These are phyloP conservation scores for Bondarzewia mesenterica DNA, from an alignment of 1,284 basidiomycete species.

Conservation along the genomic window DNA sequence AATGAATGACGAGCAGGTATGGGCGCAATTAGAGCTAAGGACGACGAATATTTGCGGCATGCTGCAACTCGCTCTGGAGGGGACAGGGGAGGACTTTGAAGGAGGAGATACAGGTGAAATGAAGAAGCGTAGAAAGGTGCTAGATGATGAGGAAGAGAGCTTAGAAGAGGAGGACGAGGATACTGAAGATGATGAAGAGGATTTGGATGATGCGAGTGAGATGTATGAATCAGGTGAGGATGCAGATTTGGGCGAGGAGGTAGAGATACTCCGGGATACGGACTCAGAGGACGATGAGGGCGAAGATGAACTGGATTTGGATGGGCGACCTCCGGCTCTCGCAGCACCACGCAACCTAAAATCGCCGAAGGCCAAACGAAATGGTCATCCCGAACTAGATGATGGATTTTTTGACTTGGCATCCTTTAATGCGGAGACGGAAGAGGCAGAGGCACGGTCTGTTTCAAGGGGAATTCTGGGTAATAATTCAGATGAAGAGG, in stretches of 20 bases:
- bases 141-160: slow-evolving; percentile 21
- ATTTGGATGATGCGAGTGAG: too few species aligned
- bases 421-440: slow-evolving; percentile 84
- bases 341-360: not conserved
- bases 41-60: slow-evolving; percentile 59
- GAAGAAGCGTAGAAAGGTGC: slow-evolving; percentile 11
- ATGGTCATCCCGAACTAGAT: slow-evolving; percentile 62
- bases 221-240: slow-evolving; percentile 23
- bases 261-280: not conserved
- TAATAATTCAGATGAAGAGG: slow-evolving; percentile 44
- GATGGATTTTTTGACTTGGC: slow-evolving; percentile 91
- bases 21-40: slow-evolving; percentile 86
- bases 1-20: slow-evolving; percentile 86
- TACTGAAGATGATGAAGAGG: slow-evolving; percentile 25
- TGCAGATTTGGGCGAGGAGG: slow-evolving; percentile 28
- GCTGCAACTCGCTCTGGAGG: slow-evolving; percentile 50
- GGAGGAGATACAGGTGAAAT: slow-evolving; percentile 16
- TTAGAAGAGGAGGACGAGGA: slow-evolving; percentile 27
- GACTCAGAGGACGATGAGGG: slow-evolving; percentile 15
- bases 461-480: slow-evolving; percentile 56
- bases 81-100: slow-evolving; percentile 24
- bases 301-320: not conserved
- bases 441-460: slow-evolving; percentile 66
- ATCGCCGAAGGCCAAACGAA: not conserved
- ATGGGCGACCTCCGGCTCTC: not conserved